phyloP scores from a whole-genome alignment of 1,139 yeast genomes.

The Yamadazyma kanchanaburiensis region DNA sequence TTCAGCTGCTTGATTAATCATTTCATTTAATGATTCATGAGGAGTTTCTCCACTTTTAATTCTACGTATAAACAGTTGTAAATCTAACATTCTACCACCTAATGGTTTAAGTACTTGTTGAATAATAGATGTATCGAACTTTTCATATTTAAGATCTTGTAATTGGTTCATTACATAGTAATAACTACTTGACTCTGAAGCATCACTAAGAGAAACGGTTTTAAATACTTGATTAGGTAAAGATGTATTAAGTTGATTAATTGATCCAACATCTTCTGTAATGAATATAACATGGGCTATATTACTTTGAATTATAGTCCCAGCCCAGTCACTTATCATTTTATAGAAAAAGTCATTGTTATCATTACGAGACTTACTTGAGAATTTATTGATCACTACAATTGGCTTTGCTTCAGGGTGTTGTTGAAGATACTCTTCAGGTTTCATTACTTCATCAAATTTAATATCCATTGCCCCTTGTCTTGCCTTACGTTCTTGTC shows the following conservation, averaged over 20 bases:
- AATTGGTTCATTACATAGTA: conserved; percentile 68
- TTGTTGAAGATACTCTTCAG: conserved; percentile 79
- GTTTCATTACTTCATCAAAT: conserved; percentile 42
- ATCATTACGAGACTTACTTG: conserved; percentile 47
- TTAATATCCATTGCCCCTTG: conserved; percentile 11
- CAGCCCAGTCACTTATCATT: conserved; percentile 86
- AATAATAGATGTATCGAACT: conserved; percentile 36
- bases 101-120: conserved; percentile 57
- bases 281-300: conserved; percentile 86
- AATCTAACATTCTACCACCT: conserved; percentile 93
- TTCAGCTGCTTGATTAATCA: conserved; percentile 81
- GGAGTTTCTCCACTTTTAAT: conserved; percentile 86
- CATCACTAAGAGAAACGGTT: conserved; percentile 73
- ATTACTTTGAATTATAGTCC: conserved; percentile 69
- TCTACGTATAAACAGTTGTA: conserved; percentile 87
- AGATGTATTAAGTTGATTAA: conserved; percentile 62
- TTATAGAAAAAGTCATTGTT: conserved; percentile 65
- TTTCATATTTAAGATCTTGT: conserved; percentile 19
- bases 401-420: conserved; percentile 89
- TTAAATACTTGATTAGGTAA: conserved; percentile 88
- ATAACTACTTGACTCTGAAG: conserved; percentile 66
- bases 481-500: conserved; percentile 12
- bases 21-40: conserved; percentile 67
- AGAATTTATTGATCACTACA: conserved; percentile 73
- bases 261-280: conserved; percentile 80